Evolutionary conservation across 1,284 basidiomycete species (phyloP).

Genomic region (Leccinum fallax): DNA sequence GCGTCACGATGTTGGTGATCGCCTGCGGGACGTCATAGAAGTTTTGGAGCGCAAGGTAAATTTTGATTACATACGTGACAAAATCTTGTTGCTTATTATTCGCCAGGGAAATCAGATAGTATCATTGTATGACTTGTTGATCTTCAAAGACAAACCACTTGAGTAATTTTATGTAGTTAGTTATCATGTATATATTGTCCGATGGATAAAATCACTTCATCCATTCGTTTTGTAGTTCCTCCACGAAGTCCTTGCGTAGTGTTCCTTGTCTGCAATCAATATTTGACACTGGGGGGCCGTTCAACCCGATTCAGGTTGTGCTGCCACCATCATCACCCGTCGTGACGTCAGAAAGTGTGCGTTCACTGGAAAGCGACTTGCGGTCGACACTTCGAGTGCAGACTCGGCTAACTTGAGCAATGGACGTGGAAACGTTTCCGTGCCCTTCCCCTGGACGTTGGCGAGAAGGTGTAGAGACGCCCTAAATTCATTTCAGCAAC

Average conservation of each 20-base stretch:
- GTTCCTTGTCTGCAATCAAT: not conserved
- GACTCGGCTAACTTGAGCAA: not conserved
- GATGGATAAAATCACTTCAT: not conserved
- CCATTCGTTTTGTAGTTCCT: not conserved
- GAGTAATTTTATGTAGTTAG: conserved; percentile 11
- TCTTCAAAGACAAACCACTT: conserved; percentile 67
- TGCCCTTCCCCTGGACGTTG: not conserved
- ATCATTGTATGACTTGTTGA: conserved; percentile 76
- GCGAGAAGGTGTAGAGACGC: not conserved
- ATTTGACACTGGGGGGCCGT: not conserved
- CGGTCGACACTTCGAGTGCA: not conserved
- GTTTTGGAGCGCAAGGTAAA: conserved; percentile 83
- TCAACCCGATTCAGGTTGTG: not conserved
- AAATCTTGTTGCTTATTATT: conserved; percentile 1
- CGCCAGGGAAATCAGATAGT: conserved; percentile 86
- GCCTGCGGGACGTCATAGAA: conserved; percentile 88
- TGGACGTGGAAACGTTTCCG: not conserved
- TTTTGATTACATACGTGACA: conserved; percentile 3
- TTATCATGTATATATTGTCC: conserved; percentile 4
- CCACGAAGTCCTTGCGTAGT: not conserved
- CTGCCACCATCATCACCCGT: not conserved
- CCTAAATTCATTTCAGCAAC: not conserved
- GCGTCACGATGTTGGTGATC: conserved; percentile 80
- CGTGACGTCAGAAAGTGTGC: not conserved
- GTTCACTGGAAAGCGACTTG: not conserved